Evolutionary conservation across 257 asterid genomes (phyloP), one percentile per base, ranked within the genome.

Genomic region (Jaltomata sinuosa): DNA sequence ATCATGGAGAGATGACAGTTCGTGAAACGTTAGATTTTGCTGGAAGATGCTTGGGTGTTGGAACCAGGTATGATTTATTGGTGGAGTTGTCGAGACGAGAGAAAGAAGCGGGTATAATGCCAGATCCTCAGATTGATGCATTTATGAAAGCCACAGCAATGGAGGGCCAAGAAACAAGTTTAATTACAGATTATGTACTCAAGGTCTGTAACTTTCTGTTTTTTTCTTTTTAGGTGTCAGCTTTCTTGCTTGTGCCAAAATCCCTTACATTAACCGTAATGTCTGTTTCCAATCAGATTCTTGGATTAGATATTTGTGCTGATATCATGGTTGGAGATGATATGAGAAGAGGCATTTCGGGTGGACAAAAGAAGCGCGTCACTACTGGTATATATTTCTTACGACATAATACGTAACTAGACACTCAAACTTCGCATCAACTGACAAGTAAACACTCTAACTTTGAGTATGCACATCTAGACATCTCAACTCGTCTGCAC

Each of bases 321-420:
- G 97, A 95, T 91, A 93, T 86, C 71, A 89, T 93, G 97, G 97
- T 95, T 45, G 99, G 99, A 74, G 99, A 95, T 87, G 97, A 93
- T 19, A 95, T 95, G 99, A 92, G 95, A 84, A 87, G 99, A 67
- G 98, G 99, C 29, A 95, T 95, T 68, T 95, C 99, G 0, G 98
- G 98, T n/a, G 98, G 98, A 31, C 98, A 95, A 65, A 95, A 95
- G 85, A 95, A 95, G 86, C 97, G 99, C 22, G 94, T 94, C 27
- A 94, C 99, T 3, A 95, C 95, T 11, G 99, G 98, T 94, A 86
- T 38, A 91, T 81, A 79, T 40, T 0, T 29, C 81, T 40, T 12
- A 19, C 1, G 69, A 1, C 54, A 14, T 49, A 6, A 27, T 61
- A 12, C 36, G 11, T 61, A 61, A 61, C 25, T 61, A 27, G 69